Evolutionary conservation across 768 basidiomycete species (phyloP), one percentile per base, ranked within the genome.

Genomic region (Chalciporus piperatus): DNA sequence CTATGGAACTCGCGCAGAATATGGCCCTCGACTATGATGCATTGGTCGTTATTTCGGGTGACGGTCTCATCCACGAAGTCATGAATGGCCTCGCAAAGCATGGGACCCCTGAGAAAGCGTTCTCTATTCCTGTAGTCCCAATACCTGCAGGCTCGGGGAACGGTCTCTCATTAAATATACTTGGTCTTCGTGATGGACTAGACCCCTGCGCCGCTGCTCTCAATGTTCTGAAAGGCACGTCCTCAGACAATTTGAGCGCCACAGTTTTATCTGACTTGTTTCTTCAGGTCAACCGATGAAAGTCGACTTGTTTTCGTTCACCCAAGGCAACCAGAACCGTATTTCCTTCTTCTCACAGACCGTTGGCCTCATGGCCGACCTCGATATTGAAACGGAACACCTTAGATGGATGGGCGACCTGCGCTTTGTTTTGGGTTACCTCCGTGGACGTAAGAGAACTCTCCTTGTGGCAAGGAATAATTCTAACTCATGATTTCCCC

Each of bases 141-240:
- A 82, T 94, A 61, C 89, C 92, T 6, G 84, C 86, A 16, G 91
- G 91, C 3, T 89, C 89, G 12, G 91, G 86, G 5, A 94, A 94
- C 57, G 91, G 82, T 3, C 69, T 86, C 20, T 77, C 84, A 22
- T 65, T 93, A 22, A 92, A 91, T 59, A 66, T 93, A 16, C 67
- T 92, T 19, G 91, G 91, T 50, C 52, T 57, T 37, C 56, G 85
- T 80, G 81, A 86, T 41, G 89, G 87, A 6, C 74, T 83, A 43
- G 87, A 92, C 63, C 75, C 86, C n/a, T 75, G 74, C 14, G 76
- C 75, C n/a, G 89, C 89, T 12, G 76, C 85, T 22, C 70, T 94
- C 57, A 92, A 90, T 61, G 83, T 77, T 14, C 76, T 93, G 59
- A 95, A 95, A 78, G 92, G 90, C 16, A 52, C 12, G 40, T 52